Conservation (phyloP, 2,329 filamentous ascomycete species). For the Pseudogymnoascus sp. region DNA sequence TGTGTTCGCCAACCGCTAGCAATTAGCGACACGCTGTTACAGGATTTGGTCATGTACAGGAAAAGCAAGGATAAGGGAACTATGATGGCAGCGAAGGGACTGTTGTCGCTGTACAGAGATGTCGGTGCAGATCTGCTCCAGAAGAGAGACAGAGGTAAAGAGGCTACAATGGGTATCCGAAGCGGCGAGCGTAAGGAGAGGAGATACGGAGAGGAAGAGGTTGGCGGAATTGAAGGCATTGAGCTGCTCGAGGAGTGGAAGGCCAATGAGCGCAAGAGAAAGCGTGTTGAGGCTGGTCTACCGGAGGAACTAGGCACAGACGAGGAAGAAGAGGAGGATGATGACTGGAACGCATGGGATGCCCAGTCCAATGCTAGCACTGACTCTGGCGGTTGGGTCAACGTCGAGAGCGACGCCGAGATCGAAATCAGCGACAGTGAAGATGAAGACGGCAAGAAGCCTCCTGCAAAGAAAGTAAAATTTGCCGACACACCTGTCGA, state of each 20-base stretch:
- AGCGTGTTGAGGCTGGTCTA: constrained; percentile 59
- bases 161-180: constrained; percentile 74
- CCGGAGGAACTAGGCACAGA: constrained; percentile 53
- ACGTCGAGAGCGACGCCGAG: constrained; percentile 76
- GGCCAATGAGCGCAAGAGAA: constrained; percentile 73
- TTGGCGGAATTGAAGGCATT: constrained; percentile 79
- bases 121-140: constrained; percentile 81
- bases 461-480: constrained; percentile 57
- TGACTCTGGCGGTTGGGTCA: constrained; percentile 85
- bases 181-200: constrained; percentile 66
- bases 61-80: constrained; percentile 98
- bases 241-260: constrained; percentile 91
- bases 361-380: constrained; percentile 47
- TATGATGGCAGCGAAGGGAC: constrained; percentile 95
- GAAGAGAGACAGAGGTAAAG: constrained; percentile 85
- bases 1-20: constrained; percentile 89
- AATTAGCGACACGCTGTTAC: constrained; percentile 90
- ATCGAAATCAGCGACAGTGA: constrained; percentile 67
- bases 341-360: constrained; percentile 52
- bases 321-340: constrained; percentile 51
- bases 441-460: constrained; percentile 49
- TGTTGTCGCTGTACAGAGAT: constrained; percentile 84
- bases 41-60: constrained; percentile 90
- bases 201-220: constrained; percentile 73
- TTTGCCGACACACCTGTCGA: constrained; percentile 26